Conservation (phyloP, 352 stramenopile genomes). For the Pythium periplocum region DNA sequence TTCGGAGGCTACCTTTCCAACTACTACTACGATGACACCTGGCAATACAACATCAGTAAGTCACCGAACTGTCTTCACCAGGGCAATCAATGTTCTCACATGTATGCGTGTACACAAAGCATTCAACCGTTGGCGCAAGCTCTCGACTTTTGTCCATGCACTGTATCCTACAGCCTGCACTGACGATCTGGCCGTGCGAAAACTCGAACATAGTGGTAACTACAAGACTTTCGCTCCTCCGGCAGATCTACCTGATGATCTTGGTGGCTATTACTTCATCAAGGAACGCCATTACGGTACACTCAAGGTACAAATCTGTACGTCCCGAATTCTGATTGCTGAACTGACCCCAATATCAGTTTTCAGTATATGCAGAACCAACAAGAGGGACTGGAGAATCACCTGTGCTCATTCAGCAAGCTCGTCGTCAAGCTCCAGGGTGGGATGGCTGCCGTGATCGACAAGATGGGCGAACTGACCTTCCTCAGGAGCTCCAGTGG, state of each 20-base stretch:
- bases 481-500: constrained; percentile 73
- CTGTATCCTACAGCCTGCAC: constrained; percentile 89
- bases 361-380: constrained; percentile 87
- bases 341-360: constrained; percentile 21
- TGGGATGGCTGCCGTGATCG: constrained; percentile 95
- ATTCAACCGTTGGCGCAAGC: constrained; percentile 85
- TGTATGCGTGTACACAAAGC: constrained; percentile 16
- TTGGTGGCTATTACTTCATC: constrained; percentile 59
- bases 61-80: constrained; percentile 1
- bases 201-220: constrained; percentile 62
- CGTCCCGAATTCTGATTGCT: no score
- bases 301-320: constrained; percentile 29
- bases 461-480: constrained; percentile 53
- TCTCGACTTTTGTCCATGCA: constrained; percentile 87
- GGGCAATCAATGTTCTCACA: background rate
- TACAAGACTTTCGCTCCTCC: constrained; percentile 49
- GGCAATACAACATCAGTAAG: constrained; percentile 93
- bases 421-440: constrained; percentile 84
- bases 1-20: constrained; percentile 93
- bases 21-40: constrained; percentile 93
- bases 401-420: constrained; percentile 85
- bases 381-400: constrained; percentile 67
- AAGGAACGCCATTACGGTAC: constrained; percentile 74
- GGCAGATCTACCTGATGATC: constrained; percentile 21
- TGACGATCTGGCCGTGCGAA: constrained; percentile 77